These are phyloP conservation scores for Ascochyta rabiei DNA, from an alignment of 2,329 filamentous ascomycete species.

Conservation along the genomic window DNA sequence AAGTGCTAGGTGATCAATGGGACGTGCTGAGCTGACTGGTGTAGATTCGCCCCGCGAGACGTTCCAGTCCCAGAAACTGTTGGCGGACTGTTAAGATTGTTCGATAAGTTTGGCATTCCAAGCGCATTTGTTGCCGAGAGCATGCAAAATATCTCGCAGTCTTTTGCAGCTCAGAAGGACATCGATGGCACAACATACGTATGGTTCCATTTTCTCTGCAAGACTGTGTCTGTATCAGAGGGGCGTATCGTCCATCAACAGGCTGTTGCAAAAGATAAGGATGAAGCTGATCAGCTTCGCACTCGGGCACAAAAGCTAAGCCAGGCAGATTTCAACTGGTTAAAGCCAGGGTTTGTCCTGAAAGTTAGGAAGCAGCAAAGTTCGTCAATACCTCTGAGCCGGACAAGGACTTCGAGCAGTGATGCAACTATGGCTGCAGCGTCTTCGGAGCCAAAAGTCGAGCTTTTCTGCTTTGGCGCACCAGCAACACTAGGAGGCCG, in stretches of 20 bases:
- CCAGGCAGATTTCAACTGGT: slow-evolving; percentile 34
- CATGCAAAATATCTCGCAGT: slow-evolving; percentile 34
- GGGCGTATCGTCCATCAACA: slow-evolving; percentile 15
- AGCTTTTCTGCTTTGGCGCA: slow-evolving; percentile 40
- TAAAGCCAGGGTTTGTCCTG: slow-evolving; percentile 35
- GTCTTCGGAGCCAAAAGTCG: slow-evolving; percentile 12
- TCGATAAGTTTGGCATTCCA: slow-evolving; percentile 29
- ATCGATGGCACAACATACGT: slow-evolving; percentile 22
- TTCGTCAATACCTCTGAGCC: slow-evolving; percentile 4
- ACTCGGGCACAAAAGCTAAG: slow-evolving; percentile 16
- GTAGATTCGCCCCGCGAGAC: slow-evolving; percentile 35
- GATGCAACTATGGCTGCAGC: slow-evolving; percentile 12
- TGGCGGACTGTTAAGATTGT: slow-evolving; percentile 22
- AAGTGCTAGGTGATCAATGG: not conserved
- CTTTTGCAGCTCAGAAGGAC: slow-evolving; percentile 32
- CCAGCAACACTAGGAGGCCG: slow-evolving; percentile 22
- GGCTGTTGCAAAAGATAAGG: not conserved
- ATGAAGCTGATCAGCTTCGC: not conserved
- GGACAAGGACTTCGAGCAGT: slow-evolving; percentile 22
- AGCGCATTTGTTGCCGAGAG: slow-evolving; percentile 35
- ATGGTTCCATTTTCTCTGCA: slow-evolving; percentile 43
- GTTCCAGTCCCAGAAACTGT: slow-evolving; percentile 15
- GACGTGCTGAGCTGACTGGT: slow-evolving; percentile 1
- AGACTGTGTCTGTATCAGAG: slow-evolving; percentile 23
- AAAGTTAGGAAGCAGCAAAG: slow-evolving; percentile 19